A percentile compares a stretch with the other conserved stretches of the same genome.
Conservation (phyloP, 148 eudicot genomes). For the Nyssa sinensis region DNA sequence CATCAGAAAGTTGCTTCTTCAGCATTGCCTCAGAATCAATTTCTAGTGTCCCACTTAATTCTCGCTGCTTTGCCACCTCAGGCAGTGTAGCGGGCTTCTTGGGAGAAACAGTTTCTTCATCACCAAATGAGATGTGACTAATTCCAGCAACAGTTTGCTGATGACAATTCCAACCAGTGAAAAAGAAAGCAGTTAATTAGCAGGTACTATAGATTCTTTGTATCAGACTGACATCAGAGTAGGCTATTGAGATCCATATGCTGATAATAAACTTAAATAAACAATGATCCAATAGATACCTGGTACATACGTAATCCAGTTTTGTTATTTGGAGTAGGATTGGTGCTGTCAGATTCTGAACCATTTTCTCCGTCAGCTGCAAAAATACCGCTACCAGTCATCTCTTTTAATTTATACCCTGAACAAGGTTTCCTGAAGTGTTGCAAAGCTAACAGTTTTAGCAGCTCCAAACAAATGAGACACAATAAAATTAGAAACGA, state of each 20-base stretch:
- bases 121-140: slow-evolving; percentile 70
- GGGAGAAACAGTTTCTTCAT: slow-evolving; percentile 52
- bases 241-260: neutral
- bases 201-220: neutral
- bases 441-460: neutral
- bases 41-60: slow-evolving; percentile 58
- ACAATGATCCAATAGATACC: slow-evolving; percentile 27
- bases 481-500: too few species aligned
- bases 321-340: slow-evolving; percentile 39
- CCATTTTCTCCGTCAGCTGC: slow-evolving; percentile 42
- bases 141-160: slow-evolving; percentile 68
- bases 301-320: slow-evolving; percentile 66
- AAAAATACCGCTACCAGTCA: slow-evolving; percentile 86
- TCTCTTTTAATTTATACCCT: slow-evolving; percentile 75
- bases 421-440: slow-evolving; percentile 79
- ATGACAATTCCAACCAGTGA: neutral
- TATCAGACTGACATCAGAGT: neutral
- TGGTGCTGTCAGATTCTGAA: slow-evolving; percentile 39
- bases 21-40: slow-evolving; percentile 48
- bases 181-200: neutral
- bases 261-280: neutral
- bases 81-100: slow-evolving; percentile 57
- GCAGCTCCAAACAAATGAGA: neutral
- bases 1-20: slow-evolving; percentile 73
- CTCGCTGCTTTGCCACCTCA: slow-evolving; percentile 76